Evolutionary conservation across 768 basidiomycete genomes (phyloP).

Genomic region (Galerina sulciceps): DNA sequence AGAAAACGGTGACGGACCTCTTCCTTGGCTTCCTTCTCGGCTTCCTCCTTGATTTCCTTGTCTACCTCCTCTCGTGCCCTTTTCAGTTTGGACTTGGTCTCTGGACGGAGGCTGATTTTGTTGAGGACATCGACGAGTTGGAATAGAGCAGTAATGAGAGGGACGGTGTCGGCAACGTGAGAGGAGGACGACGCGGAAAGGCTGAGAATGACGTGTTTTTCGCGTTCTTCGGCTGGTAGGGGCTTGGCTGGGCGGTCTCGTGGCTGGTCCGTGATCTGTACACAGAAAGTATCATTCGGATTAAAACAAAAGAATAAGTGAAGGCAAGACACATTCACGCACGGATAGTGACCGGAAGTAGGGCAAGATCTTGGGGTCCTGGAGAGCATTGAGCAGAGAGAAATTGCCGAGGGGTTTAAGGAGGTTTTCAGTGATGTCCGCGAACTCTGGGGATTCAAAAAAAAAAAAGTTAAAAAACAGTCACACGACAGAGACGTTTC

Average conservation of each 20-base stretch:
- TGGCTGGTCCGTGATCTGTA: conserved; percentile 85
- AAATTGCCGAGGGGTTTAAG: conserved; percentile 60
- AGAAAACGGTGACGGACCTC: conserved; percentile 46
- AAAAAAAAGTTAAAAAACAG: background rate
- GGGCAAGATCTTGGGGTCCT: conserved; percentile 64
- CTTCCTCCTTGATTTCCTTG: conserved; percentile 69
- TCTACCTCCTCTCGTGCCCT: conserved; percentile 76
- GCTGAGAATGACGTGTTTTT: conserved; percentile 78
- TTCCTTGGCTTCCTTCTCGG: conserved; percentile 68
- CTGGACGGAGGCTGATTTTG: conserved; percentile 70
- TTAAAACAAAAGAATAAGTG: conserved; percentile 4
- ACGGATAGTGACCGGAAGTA: conserved; percentile 90
- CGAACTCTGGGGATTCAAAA: conserved; percentile 60
- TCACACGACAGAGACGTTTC: conserved; percentile 4
- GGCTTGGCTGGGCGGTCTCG: conserved; percentile 64
- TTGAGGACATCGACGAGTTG: conserved; percentile 72
- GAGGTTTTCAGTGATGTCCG: conserved; percentile 81
- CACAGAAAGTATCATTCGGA: conserved; percentile 1
- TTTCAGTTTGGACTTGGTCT: conserved; percentile 79
- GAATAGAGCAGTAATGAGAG: conserved; percentile 72
- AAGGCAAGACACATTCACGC: conserved; percentile 28
- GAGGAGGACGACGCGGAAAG: conserved; percentile 58
- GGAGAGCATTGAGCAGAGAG: conserved; percentile 58
- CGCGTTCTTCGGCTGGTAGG: conserved; percentile 50
- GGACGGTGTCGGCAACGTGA: conserved; percentile 51